These are phyloP conservation scores for Macrotyloma uniflorum DNA, from an alignment of 306 rosid species.

Conservation along the genomic window DNA sequence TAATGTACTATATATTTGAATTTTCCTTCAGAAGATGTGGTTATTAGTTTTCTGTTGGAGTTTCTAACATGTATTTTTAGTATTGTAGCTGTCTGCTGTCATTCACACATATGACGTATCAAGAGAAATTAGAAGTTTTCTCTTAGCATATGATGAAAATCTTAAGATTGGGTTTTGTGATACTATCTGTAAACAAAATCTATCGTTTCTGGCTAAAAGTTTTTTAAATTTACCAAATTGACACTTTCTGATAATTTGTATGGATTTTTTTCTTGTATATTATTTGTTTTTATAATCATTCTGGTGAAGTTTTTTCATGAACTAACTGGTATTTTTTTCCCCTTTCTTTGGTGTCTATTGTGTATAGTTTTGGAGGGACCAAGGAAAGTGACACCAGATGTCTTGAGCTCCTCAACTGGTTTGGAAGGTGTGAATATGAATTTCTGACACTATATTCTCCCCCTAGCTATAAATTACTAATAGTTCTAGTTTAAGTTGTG, in stretches of 20 bases:
- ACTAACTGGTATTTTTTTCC: conserved; percentile 5
- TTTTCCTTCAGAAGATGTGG: background rate
- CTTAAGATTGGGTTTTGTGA: background rate
- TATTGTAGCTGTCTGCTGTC: no score
- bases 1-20: background rate
- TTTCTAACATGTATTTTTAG: background rate
- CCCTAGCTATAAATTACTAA: conserved; percentile 18
- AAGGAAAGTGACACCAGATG: conserved; percentile 77
- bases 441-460: conserved; percentile 32
- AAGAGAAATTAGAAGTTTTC: no score
- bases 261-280: conserved; percentile 22
- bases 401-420: conserved; percentile 84
- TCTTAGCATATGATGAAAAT: background rate
- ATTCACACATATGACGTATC: no score
- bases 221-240: background rate
- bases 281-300: conserved; percentile 19
- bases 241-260: background rate
- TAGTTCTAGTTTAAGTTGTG: conserved; percentile 18
- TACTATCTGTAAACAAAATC: conserved; percentile 1
- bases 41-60: conserved; percentile 2
- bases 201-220: conserved; percentile 15
- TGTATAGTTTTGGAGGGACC: conserved; percentile 83
- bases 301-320: conserved; percentile 16
- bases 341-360: background rate
- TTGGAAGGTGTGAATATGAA: conserved; percentile 67